Evolutionary conservation across 176 grass and related monocot genomes (phyloP), one percentile per base, ranked within the genome.

Genomic region (Cenchrus fungigraminus): DNA sequence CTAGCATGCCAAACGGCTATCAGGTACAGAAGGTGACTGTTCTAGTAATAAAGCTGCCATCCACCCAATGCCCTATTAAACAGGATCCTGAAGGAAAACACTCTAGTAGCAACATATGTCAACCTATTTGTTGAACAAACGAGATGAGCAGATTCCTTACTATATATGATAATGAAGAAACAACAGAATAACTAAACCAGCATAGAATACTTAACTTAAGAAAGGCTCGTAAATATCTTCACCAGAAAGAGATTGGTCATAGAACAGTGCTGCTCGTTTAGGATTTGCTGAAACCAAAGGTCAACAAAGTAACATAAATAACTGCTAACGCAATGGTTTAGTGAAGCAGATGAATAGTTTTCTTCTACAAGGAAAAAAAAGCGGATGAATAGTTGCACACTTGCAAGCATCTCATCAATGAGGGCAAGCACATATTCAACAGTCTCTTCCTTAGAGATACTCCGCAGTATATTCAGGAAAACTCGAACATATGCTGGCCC

Each of bases 351-450:
- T 78, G 62, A 37, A 53, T 78, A 81, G 78, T 53, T 87, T 76
- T 43, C 32, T 58, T 58, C 8, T n/a, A 20, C 19, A 63, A 28
- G 56, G 8, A 63, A 63, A 43, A 59, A 50, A 55, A 13, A n/a
- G 16, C n/a, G 45, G 50, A 57, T 81, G 68, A 47, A 61, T 78
- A 81, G 80, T 55, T 83, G 13, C 79, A 44, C 62, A 98, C 97
- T 94, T 87, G 90, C 76, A 83, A 98, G 91, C 84, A 98, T 95
- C 52, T 98, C 93, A 89, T 95, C 97, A 88, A 98, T 89, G 53
- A 98, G 91, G 56, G 97, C 93, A 86, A 98, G 86, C 74, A 92
- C 97, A 74, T 98, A 98, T 83, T 98, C 97, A 59, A 96, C 90
- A 55, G 97, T 94, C 47, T 98, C 97, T 91, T 98, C 97, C 86